These are phyloP conservation scores for Eucalyptus curtisii DNA, from an alignment of 345 rosid species.

Conservation along the genomic window DNA sequence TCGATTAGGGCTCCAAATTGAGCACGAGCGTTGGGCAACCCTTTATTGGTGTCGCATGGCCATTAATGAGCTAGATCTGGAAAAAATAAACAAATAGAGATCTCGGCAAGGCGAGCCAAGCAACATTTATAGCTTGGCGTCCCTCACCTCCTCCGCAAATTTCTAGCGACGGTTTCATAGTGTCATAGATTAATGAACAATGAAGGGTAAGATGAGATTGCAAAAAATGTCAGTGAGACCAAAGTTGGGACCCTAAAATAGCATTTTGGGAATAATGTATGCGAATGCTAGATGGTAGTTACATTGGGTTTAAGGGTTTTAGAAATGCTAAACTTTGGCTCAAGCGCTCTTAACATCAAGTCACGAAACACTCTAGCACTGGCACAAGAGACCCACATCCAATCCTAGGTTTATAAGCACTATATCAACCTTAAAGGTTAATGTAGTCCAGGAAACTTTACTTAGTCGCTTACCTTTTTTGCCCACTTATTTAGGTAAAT, in stretches of 20 bases:
- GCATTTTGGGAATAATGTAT: background rate
- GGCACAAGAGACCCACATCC: background rate
- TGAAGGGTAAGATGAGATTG: background rate
- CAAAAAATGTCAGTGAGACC: no score
- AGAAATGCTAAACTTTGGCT: background rate
- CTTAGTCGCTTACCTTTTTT: background rate
- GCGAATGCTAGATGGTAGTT: no score
- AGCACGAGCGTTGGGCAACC: background rate
- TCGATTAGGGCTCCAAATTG: background rate
- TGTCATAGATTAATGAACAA: background rate
- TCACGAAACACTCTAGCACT: accelerated
- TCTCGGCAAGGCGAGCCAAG: background rate
- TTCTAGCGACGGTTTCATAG: background rate
- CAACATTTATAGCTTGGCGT: background rate
- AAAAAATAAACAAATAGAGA: background rate
- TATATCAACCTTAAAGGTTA: background rate
- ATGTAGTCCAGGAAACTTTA: background rate
- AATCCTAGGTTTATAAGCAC: background rate
- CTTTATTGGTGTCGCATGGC: background rate
- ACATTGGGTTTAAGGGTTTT: background rate
- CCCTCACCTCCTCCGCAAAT: background rate
- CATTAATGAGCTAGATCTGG: background rate
- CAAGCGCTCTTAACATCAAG: accelerated
- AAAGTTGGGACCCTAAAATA: background rate
- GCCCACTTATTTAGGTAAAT: background rate